Base-by-base conservation (phyloP, 768 basidiomycete species). In the Mrakia gelida region DNA sequence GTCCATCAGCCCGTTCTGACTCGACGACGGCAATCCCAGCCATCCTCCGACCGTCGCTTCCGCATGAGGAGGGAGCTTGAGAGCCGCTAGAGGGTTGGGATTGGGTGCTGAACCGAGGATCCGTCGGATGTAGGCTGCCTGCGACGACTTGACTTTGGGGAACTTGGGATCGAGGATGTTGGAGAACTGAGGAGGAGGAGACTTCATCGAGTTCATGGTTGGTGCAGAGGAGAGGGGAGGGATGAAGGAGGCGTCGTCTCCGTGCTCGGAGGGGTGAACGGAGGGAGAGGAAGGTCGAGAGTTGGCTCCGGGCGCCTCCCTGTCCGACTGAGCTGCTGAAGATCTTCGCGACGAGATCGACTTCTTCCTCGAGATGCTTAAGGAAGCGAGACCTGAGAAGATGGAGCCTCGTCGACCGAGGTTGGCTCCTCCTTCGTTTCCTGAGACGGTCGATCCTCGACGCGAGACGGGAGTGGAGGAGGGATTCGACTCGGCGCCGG, bases 1-100 rank as follows among this genome's bases (percentile, higher is more conserved):
- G 76, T 95, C 93, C 59, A 85, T 81, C 43, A 86, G 76, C 59
- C 85, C 86, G 13, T 82, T 84, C 81, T 32, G 81, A 78, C 63
- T 79, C 75, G n/a, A 78, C 71, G 56, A 76, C 28, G 75, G 74
- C 18, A 77, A 65, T 38, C 68, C 68, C 54, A 43, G 8, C 54
- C 34, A 70, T 2, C 52, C 67, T 16, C 59, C 61, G 10, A 28
- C 28, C 26, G 43, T 38, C 65, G 78, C 62, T 71, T 34, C 38
- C 73, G 75, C 32, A 23, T 21, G 23, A 67, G 74, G 79, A 32
- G 56, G 73, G 54, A 28, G 80, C 26, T 15, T 65, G 52, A 18
- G 54, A 6, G 67, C 34, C 26, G 67, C 34, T 7, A 70, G 23
- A 10, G 38, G 38, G 34, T 70, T 34, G 18, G 67, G 67, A 41